phyloP scores from a whole-genome alignment of 2,329 filamentous ascomycete genomes.

The Microcyclosporella mali region DNA sequence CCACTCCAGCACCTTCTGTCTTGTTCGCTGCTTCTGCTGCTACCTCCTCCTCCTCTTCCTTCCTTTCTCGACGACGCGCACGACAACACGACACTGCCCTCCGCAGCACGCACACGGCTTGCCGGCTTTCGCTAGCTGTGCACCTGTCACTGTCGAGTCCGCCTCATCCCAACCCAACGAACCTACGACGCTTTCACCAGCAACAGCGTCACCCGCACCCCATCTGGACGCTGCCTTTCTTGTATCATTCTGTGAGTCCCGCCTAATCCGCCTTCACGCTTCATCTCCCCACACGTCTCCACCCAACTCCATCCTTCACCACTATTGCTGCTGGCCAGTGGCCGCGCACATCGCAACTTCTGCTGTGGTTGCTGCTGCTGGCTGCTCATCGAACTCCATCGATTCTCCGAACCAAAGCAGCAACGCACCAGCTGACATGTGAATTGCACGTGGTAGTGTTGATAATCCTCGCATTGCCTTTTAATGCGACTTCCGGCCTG shows the following conservation, averaged over 20 bases:
- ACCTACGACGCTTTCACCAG: conserved; percentile 11
- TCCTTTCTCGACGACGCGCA: background rate
- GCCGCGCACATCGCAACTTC: no score
- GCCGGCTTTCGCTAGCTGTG: conserved; percentile 36
- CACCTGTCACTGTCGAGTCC: conserved; percentile 20
- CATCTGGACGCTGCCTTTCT: conserved; percentile 15
- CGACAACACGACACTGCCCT: background rate
- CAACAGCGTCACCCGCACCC: conserved; percentile 8
- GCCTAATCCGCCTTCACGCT: background rate
- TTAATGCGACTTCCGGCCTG: conserved; percentile 40
- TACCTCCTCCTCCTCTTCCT: background rate
- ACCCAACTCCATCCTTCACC: background rate
- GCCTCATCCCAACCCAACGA: conserved; percentile 7
- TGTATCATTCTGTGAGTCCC: conserved; percentile 30
- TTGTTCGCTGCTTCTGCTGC: background rate
- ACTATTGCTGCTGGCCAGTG: background rate
- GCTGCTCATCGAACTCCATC: conserved; percentile 1
- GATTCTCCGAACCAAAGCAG: background rate
- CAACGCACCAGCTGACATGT: conserved; percentile 5
- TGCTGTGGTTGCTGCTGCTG: background rate
- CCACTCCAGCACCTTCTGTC: conserved; percentile 4
- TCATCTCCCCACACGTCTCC: background rate
- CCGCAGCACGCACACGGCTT: conserved; percentile 2
- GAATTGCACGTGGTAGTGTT: conserved; percentile 10
- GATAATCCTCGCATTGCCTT: conserved; percentile 26